Evolutionary conservation across 208 protist genomes (phyloP).

Genomic region (Trypanosoma conorhini): DNA sequence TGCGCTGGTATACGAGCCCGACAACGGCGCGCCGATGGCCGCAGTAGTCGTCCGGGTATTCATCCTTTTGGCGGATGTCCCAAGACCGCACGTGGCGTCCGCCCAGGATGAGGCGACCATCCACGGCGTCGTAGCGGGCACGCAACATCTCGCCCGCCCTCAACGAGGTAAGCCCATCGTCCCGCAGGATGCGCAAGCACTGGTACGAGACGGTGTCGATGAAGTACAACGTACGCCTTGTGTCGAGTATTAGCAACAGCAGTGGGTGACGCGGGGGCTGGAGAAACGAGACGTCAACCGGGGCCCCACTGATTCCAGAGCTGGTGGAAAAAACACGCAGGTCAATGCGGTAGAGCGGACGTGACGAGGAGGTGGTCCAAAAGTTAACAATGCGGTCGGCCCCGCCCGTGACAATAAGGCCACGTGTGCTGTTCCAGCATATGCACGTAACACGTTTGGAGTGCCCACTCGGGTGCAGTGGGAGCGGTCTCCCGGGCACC

Average conservation of each 20-base stretch:
- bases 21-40: conserved; percentile 71
- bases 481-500: not conserved
- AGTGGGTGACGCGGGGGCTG: conserved; percentile 34
- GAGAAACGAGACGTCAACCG: conserved; percentile 79
- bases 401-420: conserved; percentile 70
- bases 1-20: conserved; percentile 44
- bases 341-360: conserved; percentile 55
- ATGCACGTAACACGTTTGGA: conserved; percentile 68
- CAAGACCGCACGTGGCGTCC: conserved; percentile 68
- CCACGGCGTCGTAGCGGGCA: conserved; percentile 62
- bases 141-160: conserved; percentile 58
- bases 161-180: conserved; percentile 44
- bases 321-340: conserved; percentile 43
- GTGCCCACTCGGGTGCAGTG: conserved; percentile 34
- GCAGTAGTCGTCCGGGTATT: conserved; percentile 50
- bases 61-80: conserved; percentile 46
- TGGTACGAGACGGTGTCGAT: conserved; percentile 58
- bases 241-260: conserved; percentile 74
- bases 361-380: conserved; percentile 57
- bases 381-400: conserved; percentile 71
- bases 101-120: conserved; percentile 74
- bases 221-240: conserved; percentile 68
- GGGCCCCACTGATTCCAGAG: conserved; percentile 53
- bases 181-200: conserved; percentile 44
- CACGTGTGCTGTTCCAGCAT: conserved; percentile 42